phyloP scores from a whole-genome alignment of 192 early-diverging fungal genomes.

The Coemansia guatemalensis region DNA sequence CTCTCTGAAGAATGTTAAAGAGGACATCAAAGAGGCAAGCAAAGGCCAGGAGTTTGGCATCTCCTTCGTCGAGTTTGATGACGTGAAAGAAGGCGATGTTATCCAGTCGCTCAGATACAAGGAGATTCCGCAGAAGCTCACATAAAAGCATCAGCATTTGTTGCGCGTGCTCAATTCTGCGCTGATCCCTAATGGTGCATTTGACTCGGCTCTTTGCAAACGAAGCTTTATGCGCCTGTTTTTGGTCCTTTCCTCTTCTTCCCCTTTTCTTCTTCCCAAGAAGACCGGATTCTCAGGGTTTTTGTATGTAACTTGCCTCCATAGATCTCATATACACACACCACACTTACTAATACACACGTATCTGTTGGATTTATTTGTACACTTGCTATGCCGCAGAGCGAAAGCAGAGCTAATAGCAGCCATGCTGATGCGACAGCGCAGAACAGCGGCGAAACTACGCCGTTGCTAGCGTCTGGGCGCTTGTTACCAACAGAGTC shows the following conservation, averaged over 20 bases:
- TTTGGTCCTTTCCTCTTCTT: not conserved
- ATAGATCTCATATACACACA: slow-evolving; percentile 1
- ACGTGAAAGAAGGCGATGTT: slow-evolving; percentile 78
- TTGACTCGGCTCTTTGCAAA: not conserved
- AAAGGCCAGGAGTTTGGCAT: slow-evolving; percentile 98
- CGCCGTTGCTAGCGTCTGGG: slow-evolving; percentile 24
- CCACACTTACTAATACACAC: not conserved
- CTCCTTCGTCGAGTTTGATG: slow-evolving; percentile 79
- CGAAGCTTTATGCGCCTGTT: not conserved
- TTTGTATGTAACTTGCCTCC: too few relatives aligned
- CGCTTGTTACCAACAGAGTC: slow-evolving; percentile 7
- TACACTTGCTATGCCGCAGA: not conserved
- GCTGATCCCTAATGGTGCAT: not conserved
- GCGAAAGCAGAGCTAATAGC: not conserved
- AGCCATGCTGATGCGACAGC: not conserved
- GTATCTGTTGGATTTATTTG: too few relatives aligned
- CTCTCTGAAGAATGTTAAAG: slow-evolving; percentile 82
- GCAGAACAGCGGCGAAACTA: slow-evolving; percentile 11
- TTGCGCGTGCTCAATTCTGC: too few relatives aligned
- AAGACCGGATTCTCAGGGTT: too few relatives aligned
- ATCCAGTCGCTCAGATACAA: slow-evolving; percentile 68
- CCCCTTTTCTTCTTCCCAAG: not conserved
- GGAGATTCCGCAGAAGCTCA: slow-evolving; percentile 59
- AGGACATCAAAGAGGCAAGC: slow-evolving; percentile 82
- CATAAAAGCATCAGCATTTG: too few relatives aligned